Percentiles rank a stretch among this genome's conserved stretches.
These are phyloP conservation scores for Trichosporon sp. DNA, from an alignment of 1,284 basidiomycete genomes.

Conservation along the genomic window DNA sequence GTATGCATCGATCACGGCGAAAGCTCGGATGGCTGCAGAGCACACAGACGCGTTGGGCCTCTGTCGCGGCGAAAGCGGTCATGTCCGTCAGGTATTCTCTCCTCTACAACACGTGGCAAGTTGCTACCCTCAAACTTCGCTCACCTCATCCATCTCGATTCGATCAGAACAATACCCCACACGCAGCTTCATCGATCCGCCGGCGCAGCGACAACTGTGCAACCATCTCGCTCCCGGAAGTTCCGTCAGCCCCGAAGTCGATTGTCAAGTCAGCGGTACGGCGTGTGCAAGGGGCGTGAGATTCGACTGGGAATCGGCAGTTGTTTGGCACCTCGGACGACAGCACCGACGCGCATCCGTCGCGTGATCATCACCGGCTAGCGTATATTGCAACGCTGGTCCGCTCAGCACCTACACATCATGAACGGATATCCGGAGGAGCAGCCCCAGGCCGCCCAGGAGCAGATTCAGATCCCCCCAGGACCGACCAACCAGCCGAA, in stretches of 20 bases:
- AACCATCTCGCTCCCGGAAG: no score
- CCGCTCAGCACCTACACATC: no score
- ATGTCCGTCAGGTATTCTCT: neutral
- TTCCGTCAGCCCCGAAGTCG: neutral
- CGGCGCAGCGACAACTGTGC: neutral
- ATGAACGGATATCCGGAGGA: neutral
- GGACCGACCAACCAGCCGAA: slow-evolving; percentile 41
- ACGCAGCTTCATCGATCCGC: neutral
- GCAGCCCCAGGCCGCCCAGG: neutral
- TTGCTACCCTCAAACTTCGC: neutral
- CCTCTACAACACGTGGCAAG: neutral
- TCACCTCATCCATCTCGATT: neutral
- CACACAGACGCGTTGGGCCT: no score
- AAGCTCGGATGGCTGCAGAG: no score
- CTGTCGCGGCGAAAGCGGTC: neutral
- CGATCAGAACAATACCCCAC: neutral
- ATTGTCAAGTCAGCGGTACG: neutral
- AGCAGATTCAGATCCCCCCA: slow-evolving; percentile 21
- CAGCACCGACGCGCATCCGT: neutral
- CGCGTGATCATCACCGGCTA: neutral
- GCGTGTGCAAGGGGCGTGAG: neutral
- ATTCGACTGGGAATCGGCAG: neutral
- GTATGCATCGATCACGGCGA: no score
- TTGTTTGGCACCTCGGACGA: neutral
- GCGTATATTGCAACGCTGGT: neutral